These are phyloP conservation scores for Cordyceps fumosorosea DNA, from an alignment of 2,329 filamentous ascomycete genomes.

Conservation along the genomic window DNA sequence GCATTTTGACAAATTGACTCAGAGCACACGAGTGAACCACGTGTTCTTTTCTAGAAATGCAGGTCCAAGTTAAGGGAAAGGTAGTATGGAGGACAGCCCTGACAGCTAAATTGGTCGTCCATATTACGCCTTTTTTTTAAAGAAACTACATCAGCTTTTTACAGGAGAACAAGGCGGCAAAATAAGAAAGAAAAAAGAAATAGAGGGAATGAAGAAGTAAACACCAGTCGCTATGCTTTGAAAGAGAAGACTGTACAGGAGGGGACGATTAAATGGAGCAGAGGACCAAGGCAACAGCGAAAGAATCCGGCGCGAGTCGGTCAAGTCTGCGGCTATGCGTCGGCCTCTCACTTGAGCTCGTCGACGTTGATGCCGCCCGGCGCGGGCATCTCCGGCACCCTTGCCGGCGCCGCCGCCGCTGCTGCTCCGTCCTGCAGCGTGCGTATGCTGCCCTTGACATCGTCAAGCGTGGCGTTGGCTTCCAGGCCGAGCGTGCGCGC, in stretches of 20 bases:
- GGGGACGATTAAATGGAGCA: neutral
- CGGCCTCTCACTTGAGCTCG: neutral
- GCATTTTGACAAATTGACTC: neutral
- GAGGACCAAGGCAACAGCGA: neutral
- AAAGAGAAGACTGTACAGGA: too few relatives aligned
- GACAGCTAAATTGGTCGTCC: neutral
- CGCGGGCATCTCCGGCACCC: neutral
- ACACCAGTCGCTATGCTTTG: constrained; percentile 12
- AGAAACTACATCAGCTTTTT: neutral
- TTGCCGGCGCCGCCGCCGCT: neutral
- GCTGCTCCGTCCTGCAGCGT: constrained; percentile 20
- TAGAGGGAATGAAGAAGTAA: neutral
- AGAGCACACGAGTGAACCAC: too few relatives aligned
- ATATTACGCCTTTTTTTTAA: neutral
- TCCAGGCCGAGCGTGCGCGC: constrained; percentile 28
- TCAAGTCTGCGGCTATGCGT: neutral
- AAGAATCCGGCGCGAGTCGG: neutral
- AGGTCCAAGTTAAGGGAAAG: too few relatives aligned
- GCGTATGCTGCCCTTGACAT: constrained; percentile 28
- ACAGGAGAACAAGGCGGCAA: neutral
- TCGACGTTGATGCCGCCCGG: neutral
- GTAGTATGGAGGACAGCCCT: too few relatives aligned
- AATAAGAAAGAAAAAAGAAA: neutral
- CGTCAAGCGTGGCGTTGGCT: constrained; percentile 28
- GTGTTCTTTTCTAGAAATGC: too few relatives aligned